Evolutionary conservation across 768 basidiomycete species (phyloP), one percentile per base, ranked within the genome.

Genomic region (Lentinus brumalis): DNA sequence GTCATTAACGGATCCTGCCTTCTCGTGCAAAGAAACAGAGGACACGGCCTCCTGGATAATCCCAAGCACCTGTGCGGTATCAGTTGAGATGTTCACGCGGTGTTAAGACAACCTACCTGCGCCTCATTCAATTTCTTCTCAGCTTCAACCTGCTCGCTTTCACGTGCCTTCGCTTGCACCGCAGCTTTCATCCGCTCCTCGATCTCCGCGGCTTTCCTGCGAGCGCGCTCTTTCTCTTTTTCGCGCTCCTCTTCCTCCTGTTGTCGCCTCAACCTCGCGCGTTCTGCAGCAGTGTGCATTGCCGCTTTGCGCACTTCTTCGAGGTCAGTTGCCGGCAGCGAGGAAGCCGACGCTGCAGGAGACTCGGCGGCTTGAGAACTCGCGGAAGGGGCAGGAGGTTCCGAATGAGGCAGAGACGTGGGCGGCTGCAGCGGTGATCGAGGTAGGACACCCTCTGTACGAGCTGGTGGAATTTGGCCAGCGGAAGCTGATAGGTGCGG

Each of bases 201-300:
- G 26, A 92, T 71, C 70, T 91, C 89, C 11, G 79, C 82, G 30
- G 91, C 93, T 73, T 95, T 96, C 74, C 77, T 83, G 62, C 84
- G 80, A 14, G 94, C 94, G 15, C 94, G 80, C 67, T 94, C 92
- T 66, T 85, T 84, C 72, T 89, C 88, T 50, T 84, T 87, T 69
- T 92, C 87, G 15, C 93, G 81, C 65, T 91, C 88, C 62, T 86
- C 88, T 70, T 96, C 94, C 66, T 95, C 94, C 53, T 89, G 82
- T 67, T 91, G 87, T 50, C 92, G 78, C 56, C 94, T 79, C 62
- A 88, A 83, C 68, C 85, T 88, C 6, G 94, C 94, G 42, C 92
- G 83, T 62, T 91, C 92, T 2, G 94, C 94, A 6, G 91, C 91
- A 56, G 74, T 83, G 61, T 93, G 92, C 94, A 95, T 94, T 16